These are phyloP conservation scores for Phytophthora macrochlamydospora DNA, from an alignment of 352 stramenopile genomes.

Conservation along the genomic window DNA sequence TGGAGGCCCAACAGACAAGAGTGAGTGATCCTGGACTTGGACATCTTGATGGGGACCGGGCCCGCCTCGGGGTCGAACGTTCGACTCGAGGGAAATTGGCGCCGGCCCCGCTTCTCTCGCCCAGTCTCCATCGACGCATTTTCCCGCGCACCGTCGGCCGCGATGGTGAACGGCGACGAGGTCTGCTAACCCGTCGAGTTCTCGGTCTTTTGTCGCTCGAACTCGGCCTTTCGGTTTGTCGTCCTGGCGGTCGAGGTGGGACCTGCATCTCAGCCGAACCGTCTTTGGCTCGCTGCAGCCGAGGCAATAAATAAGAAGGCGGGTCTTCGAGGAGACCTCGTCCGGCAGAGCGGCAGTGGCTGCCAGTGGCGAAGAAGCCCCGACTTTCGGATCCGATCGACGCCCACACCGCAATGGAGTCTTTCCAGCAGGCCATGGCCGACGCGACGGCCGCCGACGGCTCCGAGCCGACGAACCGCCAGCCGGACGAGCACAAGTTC, in stretches of 20 bases:
- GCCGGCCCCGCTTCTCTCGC: no score
- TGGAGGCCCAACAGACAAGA: no score
- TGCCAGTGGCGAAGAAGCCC: background rate
- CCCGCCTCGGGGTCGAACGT: no score
- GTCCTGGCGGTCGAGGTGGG: background rate
- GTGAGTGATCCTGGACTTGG: no score
- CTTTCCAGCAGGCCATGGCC: background rate
- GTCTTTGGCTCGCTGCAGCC: background rate
- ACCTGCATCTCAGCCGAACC: background rate
- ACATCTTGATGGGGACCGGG: no score
- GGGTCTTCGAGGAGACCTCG: background rate
- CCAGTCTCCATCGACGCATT: no score
- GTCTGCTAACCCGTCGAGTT: no score
- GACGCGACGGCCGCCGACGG: background rate
- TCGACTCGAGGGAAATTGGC: no score
- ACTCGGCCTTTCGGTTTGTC: background rate
- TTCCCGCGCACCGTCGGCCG: no score
- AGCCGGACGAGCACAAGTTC: slow-evolving; percentile 21
- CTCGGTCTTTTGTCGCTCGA: background rate
- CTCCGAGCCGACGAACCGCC: background rate
- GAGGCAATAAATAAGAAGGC: slow-evolving; percentile 3
- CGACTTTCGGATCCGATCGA: background rate
- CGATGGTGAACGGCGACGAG: no score
- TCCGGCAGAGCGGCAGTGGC: background rate
- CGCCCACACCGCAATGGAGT: background rate